A percentile compares a stretch with the other conserved stretches of the same genome.
Evolutionary conservation across 805 yeast genomes (phyloP).

Genomic region (Huiozyma naganishii): DNA sequence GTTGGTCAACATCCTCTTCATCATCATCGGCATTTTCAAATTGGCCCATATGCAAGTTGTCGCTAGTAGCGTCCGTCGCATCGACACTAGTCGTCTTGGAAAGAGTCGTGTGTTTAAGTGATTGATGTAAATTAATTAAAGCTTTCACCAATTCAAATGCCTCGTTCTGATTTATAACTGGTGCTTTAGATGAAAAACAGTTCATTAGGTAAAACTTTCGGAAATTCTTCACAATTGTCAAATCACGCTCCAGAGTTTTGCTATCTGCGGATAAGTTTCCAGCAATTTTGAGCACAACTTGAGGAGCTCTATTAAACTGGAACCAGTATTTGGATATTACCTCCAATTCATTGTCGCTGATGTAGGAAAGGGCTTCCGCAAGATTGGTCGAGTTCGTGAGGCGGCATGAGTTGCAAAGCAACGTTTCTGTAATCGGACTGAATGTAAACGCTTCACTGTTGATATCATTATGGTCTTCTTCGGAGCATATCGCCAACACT

Average conservation of each 20-base stretch:
- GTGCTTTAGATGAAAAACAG: neutral
- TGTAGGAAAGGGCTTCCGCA: neutral
- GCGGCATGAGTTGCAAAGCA: neutral
- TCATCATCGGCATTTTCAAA: neutral
- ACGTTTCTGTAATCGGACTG: neutral
- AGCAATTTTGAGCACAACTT: neutral
- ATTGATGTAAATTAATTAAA: neutral
- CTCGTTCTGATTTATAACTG: neutral
- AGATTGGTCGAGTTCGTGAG: neutral
- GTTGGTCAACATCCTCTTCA: slow-evolving; percentile 12
- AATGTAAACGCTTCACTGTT: neutral
- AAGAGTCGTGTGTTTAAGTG: neutral
- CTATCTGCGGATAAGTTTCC: neutral
- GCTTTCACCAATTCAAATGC: neutral
- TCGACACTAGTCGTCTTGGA: too few relatives aligned
- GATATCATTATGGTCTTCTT: too few relatives aligned
- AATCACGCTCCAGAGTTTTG: neutral
- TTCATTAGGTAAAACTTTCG: neutral
- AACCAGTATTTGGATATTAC: slow-evolving; percentile 12
- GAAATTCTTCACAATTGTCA: neutral
- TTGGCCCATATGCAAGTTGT: neutral
- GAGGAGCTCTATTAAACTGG: slow-evolving; percentile 4
- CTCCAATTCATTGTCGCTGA: neutral
- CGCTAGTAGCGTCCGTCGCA: neutral
- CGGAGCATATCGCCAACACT: too few relatives aligned